Percentiles rank a stretch among this genome's conserved stretches.
Conservation (phyloP, 2,329 filamentous ascomycete genomes). For the Fusarium tuaranense region DNA sequence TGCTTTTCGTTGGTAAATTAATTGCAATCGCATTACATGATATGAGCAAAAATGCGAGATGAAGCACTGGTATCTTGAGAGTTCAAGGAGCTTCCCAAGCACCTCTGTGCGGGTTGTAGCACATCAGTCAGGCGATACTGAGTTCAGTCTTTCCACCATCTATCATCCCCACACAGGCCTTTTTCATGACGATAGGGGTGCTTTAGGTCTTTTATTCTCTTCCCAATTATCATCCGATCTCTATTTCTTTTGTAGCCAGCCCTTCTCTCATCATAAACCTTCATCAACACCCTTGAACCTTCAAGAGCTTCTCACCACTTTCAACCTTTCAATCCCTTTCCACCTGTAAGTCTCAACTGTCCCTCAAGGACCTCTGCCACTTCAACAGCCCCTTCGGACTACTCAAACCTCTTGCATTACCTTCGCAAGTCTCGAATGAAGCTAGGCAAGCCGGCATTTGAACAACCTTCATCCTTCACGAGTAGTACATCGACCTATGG, state of each 20-base stretch:
- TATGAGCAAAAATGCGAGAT: background rate
- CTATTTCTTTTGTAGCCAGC: background rate
- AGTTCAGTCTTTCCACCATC: background rate
- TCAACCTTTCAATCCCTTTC: background rate
- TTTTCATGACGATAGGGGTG: background rate
- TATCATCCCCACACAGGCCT: background rate
- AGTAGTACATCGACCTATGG: background rate
- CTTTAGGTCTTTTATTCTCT: background rate
- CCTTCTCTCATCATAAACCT: background rate
- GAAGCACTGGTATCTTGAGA: background rate
- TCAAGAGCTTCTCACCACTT: background rate
- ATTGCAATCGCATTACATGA: too few species aligned
- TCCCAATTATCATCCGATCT: background rate
- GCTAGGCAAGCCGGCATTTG: rapidly evolving
- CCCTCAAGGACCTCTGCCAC: background rate
- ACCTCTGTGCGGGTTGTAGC: background rate
- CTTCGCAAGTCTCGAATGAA: background rate
- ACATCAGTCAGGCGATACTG: background rate
- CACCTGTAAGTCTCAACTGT: background rate
- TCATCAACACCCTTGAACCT: background rate
- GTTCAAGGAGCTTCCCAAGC: background rate
- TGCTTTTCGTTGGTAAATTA: too few species aligned
- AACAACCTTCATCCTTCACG: background rate
- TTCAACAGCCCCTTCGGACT: background rate
- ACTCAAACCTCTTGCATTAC: too few species aligned